Evolutionary conservation across 768 basidiomycete species (phyloP).

Genomic region (Kwoniella bestiolae): DNA sequence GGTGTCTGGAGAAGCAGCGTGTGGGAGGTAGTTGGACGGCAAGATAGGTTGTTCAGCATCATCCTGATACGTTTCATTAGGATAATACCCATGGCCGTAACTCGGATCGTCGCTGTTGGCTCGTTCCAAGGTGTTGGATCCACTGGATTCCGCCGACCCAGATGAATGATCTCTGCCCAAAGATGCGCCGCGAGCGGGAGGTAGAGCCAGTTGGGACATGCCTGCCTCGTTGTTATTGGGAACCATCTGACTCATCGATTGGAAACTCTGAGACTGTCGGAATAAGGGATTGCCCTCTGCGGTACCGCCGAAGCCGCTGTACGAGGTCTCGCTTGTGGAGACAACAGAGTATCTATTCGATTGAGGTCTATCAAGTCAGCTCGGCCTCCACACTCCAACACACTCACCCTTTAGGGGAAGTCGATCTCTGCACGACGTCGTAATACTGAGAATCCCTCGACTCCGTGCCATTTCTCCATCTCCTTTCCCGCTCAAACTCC

Average conservation of each 20-base stretch:
- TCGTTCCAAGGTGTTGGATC: constrained; percentile 29
- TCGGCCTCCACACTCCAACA: constrained; percentile 18
- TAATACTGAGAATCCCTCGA: constrained; percentile 78
- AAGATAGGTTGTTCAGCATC: constrained; percentile 46
- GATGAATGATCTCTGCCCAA: constrained; percentile 57
- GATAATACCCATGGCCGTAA: constrained; percentile 23
- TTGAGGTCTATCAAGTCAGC: constrained; percentile 35
- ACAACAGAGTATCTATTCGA: constrained; percentile 71
- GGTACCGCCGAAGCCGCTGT: constrained; percentile 42
- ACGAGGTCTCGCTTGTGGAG: constrained; percentile 75
- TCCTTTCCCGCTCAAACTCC: constrained; percentile 92
- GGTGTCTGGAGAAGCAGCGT: constrained; percentile 57
- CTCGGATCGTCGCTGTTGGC: constrained; percentile 38
- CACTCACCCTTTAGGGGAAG: constrained; percentile 67
- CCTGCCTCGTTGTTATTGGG: constrained; percentile 59
- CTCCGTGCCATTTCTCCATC: constrained; percentile 85
- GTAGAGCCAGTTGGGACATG: constrained; percentile 59
- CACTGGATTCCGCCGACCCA: constrained; percentile 51
- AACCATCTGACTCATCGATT: constrained; percentile 45
- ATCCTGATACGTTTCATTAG: constrained; percentile 35
- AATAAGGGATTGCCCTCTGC: constrained; percentile 47
- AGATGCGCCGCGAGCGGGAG: constrained; percentile 44
- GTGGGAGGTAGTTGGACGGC: constrained; percentile 36
- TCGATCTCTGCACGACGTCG: constrained; percentile 60
- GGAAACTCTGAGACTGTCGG: constrained; percentile 46